A percentile compares a stretch with the other conserved stretches of the same genome.
These are phyloP conservation scores for Mycena maculata DNA, from an alignment of 768 basidiomycete genomes.

Conservation along the genomic window DNA sequence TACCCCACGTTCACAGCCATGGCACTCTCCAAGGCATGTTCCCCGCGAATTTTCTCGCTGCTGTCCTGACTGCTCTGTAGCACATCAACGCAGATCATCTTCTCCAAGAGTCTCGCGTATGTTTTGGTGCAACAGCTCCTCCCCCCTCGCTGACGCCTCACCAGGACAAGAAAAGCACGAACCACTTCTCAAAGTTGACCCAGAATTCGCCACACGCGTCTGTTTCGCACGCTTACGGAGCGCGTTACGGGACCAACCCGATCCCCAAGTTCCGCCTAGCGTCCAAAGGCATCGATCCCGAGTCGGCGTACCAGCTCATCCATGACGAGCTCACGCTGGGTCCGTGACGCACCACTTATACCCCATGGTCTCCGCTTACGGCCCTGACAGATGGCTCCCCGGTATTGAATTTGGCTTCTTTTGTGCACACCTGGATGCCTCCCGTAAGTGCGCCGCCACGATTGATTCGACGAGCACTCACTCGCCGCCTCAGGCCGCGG, in stretches of 20 bases:
- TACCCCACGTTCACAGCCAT: conserved; percentile 52
- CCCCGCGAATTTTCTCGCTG: no score
- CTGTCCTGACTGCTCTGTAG: conserved; percentile 45
- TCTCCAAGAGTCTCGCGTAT: conserved; percentile 66
- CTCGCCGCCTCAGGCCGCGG: conserved; percentile 47
- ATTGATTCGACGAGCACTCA: background rate
- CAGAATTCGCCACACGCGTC: conserved; percentile 44
- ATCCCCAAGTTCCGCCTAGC: conserved; percentile 71
- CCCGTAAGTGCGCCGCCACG: conserved; percentile 24
- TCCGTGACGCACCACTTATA: conserved; percentile 42
- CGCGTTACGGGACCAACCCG: conserved; percentile 73
- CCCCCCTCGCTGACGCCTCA: conserved; percentile 12
- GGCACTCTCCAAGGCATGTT: conserved; percentile 64
- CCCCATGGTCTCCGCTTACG: conserved; percentile 33
- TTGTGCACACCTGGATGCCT: conserved; percentile 74
- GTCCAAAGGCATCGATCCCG: conserved; percentile 63
- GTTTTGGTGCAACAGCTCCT: conserved; percentile 17
- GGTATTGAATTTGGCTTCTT: conserved; percentile 72
- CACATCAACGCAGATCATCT: conserved; percentile 77
- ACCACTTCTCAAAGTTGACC: conserved; percentile 50
- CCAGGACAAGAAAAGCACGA: conserved; percentile 58
- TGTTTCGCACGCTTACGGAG: conserved; percentile 63
- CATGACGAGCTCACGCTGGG: conserved; percentile 69
- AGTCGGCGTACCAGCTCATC: conserved; percentile 66
- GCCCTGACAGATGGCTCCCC: conserved; percentile 62